Conservation (phyloP, 2,329 filamentous ascomycete genomes). For the Cercospora nicotianae region DNA sequence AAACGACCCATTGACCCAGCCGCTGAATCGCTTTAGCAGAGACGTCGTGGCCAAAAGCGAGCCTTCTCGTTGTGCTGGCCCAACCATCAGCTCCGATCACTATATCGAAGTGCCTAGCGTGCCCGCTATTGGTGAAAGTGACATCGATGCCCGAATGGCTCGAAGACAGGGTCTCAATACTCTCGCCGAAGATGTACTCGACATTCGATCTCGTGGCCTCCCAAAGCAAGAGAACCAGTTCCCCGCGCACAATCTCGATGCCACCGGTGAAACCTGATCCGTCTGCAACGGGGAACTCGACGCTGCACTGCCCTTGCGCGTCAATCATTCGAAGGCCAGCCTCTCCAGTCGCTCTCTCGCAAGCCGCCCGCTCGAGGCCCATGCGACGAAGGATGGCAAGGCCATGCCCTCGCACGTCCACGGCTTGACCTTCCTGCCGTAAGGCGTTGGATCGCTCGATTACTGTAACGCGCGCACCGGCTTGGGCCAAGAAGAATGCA, state of each 20-base stretch:
- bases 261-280: slow-evolving; percentile 46
- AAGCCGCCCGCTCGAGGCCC: slow-evolving; percentile 31
- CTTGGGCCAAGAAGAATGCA: slow-evolving; percentile 41
- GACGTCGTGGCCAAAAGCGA: slow-evolving; percentile 27
- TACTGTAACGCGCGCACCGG: slow-evolving; percentile 39
- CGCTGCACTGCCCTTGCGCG: slow-evolving; percentile 22
- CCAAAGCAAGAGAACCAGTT: slow-evolving; percentile 51
- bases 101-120: slow-evolving; percentile 27
- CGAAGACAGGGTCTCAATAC: slow-evolving; percentile 20
- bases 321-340: slow-evolving; percentile 33
- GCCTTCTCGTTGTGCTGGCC: slow-evolving; percentile 29
- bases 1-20: slow-evolving; percentile 30
- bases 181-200: slow-evolving; percentile 28
- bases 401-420: slow-evolving; percentile 35
- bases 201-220: slow-evolving; percentile 28
- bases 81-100: slow-evolving; percentile 37
- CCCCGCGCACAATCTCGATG: slow-evolving; percentile 57
- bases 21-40: slow-evolving; percentile 22
- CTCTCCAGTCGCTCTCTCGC: slow-evolving; percentile 26
- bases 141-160: slow-evolving; percentile 15
- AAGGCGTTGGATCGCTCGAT: slow-evolving; percentile 34
- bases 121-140: slow-evolving; percentile 9
- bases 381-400: slow-evolving; percentile 30
- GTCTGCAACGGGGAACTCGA: slow-evolving; percentile 30
- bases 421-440: slow-evolving; percentile 31